phyloP scores from a whole-genome alignment of 306 rosid genomes.

The Quercus parvula region DNA sequence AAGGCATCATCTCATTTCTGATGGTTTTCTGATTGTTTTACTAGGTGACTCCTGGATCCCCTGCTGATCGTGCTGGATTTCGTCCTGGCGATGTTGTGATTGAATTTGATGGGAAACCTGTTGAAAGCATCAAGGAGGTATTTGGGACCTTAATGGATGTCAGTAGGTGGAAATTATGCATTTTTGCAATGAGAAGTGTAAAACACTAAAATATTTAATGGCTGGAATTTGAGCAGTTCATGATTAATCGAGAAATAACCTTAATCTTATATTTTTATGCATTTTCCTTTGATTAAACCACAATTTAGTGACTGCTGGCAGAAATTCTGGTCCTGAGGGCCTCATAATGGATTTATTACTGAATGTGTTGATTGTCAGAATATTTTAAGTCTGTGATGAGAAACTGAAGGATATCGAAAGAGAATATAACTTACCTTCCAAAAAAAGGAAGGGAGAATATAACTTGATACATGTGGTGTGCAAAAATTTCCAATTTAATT shows the following conservation, averaged over 20 bases:
- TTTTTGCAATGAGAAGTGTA: neutral
- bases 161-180: neutral
- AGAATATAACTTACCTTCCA: neutral
- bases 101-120: conserved; percentile 78
- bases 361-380: neutral
- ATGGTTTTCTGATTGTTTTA: conserved; percentile 13
- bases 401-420: neutral
- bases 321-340: no score
- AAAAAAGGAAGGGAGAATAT: neutral
- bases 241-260: neutral
- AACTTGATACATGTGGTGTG: neutral
- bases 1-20: conserved; percentile 2
- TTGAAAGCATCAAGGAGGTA: conserved; percentile 72
- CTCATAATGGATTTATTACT: neutral
- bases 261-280: neutral
- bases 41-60: conserved; percentile 88
- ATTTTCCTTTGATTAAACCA: neutral
- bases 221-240: neutral
- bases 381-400: neutral
- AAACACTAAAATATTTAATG: neutral
- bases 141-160: neutral
- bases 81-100: conserved; percentile 76
- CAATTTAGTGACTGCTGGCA: neutral
- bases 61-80: conserved; percentile 80
- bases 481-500: neutral